A percentile compares a stretch with the other conserved stretches of the same genome.
Evolutionary conservation across 306 rosid genomes (phyloP).

Genomic region (Gleditsia sinensis): DNA sequence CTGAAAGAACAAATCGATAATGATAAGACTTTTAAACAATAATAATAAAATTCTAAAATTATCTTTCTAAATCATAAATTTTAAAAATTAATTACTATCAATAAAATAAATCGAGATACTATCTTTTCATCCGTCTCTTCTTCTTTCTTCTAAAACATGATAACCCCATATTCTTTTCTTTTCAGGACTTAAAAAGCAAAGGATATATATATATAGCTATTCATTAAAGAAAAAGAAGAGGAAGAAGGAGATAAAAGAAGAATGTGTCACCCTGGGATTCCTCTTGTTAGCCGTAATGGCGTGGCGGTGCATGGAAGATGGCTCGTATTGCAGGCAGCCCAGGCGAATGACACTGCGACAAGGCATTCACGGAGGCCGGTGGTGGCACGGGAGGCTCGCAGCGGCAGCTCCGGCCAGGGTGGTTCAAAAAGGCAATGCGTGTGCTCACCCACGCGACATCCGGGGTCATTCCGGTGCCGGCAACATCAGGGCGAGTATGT

Average conservation of each 20-base stretch:
- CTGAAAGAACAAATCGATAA: no score
- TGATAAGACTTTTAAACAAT: no score
- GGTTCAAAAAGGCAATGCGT: slow-evolving; percentile 41
- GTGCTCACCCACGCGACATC: slow-evolving; percentile 78
- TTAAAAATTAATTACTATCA: no score
- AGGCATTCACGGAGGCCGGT: slow-evolving; percentile 20
- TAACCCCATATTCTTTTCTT: slow-evolving; percentile 35
- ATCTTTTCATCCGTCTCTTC: slow-evolving; percentile 17
- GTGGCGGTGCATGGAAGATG: slow-evolving; percentile 28
- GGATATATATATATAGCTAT: not conserved
- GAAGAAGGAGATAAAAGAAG: slow-evolving; percentile 9
- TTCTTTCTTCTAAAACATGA: not conserved
- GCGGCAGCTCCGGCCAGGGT: slow-evolving; percentile 2
- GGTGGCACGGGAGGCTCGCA: slow-evolving; percentile 3
- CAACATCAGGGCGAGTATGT: slow-evolving; percentile 59
- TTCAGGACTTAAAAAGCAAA: not conserved
- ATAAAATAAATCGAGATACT: no score
- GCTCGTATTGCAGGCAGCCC: slow-evolving; percentile 27
- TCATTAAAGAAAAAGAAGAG: not conserved
- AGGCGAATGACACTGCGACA: slow-evolving; percentile 7
- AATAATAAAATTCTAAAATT: no score
- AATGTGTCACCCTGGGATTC: slow-evolving; percentile 47
- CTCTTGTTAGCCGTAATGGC: not conserved
- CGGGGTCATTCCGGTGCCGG: slow-evolving; percentile 83
- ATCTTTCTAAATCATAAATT: no score